Evolutionary conservation across 352 stramenopile species (phyloP).

Genomic region (Blastocystis sp.): DNA sequence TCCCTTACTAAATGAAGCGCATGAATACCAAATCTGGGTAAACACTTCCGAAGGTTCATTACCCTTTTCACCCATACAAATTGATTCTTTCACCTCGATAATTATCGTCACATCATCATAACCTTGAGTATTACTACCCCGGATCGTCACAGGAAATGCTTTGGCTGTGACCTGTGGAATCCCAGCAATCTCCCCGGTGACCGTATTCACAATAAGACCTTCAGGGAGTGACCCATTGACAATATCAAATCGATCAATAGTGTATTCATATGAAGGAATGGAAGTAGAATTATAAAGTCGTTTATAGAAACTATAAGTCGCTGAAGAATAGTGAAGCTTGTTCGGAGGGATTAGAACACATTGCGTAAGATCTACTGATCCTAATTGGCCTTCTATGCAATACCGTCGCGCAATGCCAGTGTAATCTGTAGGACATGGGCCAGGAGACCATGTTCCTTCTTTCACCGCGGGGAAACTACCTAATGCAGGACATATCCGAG

Average conservation of each 20-base stretch:
- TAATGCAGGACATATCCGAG: not conserved
- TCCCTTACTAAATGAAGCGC: not conserved
- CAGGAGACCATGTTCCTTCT: not conserved
- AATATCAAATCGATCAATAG: not conserved
- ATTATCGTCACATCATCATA: not conserved
- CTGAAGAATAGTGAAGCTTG: not conserved
- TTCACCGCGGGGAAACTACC: not conserved
- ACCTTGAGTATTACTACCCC: not conserved
- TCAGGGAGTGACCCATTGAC: not conserved
- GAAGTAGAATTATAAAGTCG: not conserved
- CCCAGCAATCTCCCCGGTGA: not conserved
- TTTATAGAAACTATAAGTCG: not conserved
- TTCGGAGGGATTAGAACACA: not conserved
- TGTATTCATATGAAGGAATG: not conserved
- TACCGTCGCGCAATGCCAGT: not conserved
- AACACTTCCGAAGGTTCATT: not conserved
- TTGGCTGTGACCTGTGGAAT: too few species aligned
- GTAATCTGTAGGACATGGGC: not conserved
- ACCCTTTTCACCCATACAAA: not conserved
- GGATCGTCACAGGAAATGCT: not conserved
- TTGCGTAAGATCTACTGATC: not conserved
- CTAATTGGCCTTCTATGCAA: not conserved
- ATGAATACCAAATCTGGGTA: not conserved
- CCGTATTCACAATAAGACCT: not conserved
- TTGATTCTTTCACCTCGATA: not conserved